phyloP scores from a whole-genome alignment of 306 rosid species.

The Calophaca sinica region DNA sequence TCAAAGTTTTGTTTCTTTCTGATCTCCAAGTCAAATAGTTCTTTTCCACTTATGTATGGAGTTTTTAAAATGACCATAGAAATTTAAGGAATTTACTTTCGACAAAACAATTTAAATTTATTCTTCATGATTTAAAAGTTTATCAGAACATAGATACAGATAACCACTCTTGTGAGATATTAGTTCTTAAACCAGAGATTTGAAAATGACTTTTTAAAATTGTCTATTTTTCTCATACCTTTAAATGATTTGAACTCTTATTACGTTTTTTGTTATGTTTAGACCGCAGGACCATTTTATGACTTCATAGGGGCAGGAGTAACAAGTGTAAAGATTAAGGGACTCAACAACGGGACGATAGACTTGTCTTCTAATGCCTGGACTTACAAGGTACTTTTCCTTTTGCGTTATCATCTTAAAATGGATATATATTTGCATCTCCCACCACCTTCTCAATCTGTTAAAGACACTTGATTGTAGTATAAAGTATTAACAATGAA shows the following conservation, averaged over 20 bases:
- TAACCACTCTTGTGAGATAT: background rate
- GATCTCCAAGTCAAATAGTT: background rate
- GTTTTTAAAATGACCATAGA: background rate
- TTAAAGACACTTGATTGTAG: background rate
- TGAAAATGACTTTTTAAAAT: conserved; percentile 15
- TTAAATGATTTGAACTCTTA: conserved; percentile 29
- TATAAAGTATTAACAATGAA: background rate
- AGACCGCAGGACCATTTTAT: conserved; percentile 92
- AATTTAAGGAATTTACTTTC: conserved; percentile 1
- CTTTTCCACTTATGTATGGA: background rate
- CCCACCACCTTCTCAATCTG: conserved; percentile 13
- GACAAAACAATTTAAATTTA: background rate
- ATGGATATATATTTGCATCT: conserved; percentile 16
- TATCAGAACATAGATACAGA: background rate
- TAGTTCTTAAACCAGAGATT: conserved; percentile 24
- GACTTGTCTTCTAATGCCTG: conserved; percentile 80
- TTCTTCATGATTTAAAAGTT: background rate
- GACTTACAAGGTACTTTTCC: conserved; percentile 78
- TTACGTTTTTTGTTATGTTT: conserved; percentile 34
- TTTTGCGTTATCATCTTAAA: conserved; percentile 16
- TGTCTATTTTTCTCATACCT: conserved; percentile 23
- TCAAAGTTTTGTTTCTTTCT: conserved; percentile 19
- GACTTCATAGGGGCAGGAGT: conserved; percentile 91
- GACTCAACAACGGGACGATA: conserved; percentile 70
- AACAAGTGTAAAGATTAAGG: conserved; percentile 70